A percentile compares a stretch with the other conserved stretches of the same genome.
Conservation (phyloP, 768 basidiomycete genomes). For the Crucibulum laeve region DNA sequence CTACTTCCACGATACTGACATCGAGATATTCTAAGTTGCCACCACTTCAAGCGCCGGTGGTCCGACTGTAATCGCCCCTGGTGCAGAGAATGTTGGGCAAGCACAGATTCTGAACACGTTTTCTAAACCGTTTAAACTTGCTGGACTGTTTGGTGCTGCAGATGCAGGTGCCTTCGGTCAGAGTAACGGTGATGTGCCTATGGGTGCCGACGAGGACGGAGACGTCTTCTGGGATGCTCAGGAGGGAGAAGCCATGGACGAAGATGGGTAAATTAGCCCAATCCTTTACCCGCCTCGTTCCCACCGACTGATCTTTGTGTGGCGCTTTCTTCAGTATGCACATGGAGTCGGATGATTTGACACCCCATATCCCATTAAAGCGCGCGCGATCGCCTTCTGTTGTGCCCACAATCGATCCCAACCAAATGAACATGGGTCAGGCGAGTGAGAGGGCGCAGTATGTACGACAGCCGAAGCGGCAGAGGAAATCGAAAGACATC, state of each 20-base stretch:
- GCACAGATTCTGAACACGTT: conserved; percentile 71
- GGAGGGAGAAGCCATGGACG: conserved; percentile 34
- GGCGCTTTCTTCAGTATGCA: conserved; percentile 15
- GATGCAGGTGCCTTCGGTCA: conserved; percentile 77
- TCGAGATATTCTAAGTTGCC: neutral
- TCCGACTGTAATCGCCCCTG: conserved; percentile 47
- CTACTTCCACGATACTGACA: neutral
- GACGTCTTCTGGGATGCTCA: conserved; percentile 40
- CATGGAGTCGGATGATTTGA: conserved; percentile 31
- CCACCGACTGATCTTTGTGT: neutral
- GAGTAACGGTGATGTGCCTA: conserved; percentile 34
- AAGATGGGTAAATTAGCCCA: conserved; percentile 29
- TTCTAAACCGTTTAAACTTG: conserved; percentile 75
- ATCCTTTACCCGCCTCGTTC: conserved; percentile 11
- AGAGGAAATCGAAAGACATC: conserved; percentile 51
- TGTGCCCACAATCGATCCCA: conserved; percentile 1
- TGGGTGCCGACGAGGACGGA: conserved; percentile 39
- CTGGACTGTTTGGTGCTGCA: conserved; percentile 74
- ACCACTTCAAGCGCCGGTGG: conserved; percentile 19
- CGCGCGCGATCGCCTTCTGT: conserved; percentile 34
- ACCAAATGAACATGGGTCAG: neutral
- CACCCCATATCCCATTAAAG: conserved; percentile 29
- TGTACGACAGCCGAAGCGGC: conserved; percentile 52
- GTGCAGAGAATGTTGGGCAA: conserved; percentile 77
- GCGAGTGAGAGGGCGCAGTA: conserved; percentile 13